phyloP scores from a whole-genome alignment of 2,329 filamentous ascomycete genomes.

The Mycosphaerella arachidis region DNA sequence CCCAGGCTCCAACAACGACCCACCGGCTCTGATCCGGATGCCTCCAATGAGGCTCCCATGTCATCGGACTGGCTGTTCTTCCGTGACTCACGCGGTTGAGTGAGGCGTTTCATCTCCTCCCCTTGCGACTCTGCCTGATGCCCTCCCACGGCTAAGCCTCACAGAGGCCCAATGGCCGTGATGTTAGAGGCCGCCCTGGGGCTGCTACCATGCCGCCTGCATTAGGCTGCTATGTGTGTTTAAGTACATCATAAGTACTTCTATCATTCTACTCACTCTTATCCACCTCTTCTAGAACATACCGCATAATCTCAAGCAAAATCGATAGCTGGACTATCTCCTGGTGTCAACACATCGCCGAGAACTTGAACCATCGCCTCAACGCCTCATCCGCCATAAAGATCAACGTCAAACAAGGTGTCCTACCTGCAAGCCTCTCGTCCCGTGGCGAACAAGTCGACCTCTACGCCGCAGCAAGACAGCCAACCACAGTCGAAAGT shows the following conservation, averaged over 20 bases:
- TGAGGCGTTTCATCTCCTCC: not conserved
- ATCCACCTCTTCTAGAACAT: not conserved
- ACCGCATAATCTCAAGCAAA: not conserved
- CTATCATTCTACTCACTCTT: not conserved
- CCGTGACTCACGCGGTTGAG: not conserved
- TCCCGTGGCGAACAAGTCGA: not conserved
- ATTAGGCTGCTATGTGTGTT: not conserved
- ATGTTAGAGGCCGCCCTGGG: slow-evolving; percentile 2
- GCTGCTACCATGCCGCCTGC: slow-evolving; percentile 4
- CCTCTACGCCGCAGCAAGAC: not conserved
- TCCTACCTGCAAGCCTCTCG: not conserved
- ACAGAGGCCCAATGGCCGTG: not conserved
- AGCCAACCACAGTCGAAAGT: not conserved
- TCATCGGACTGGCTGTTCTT: not conserved
- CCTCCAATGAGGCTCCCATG: not conserved
- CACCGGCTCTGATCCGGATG: not conserved
- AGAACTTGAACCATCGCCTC: not conserved
- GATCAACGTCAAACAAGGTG: not conserved
- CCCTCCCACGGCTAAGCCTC: slow-evolving; percentile 2
- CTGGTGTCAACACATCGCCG: not conserved
- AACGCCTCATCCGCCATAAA: not conserved
- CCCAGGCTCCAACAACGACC: not conserved
- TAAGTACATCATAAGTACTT: not conserved
- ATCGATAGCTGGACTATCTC: slow-evolving; percentile 4
- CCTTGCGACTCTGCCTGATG: not conserved